Percentiles rank a stretch among this genome's conserved stretches.
These are phyloP conservation scores for Pseudogymnoascus sp. DNA, from an alignment of 2,329 filamentous ascomycete species.

Conservation along the genomic window DNA sequence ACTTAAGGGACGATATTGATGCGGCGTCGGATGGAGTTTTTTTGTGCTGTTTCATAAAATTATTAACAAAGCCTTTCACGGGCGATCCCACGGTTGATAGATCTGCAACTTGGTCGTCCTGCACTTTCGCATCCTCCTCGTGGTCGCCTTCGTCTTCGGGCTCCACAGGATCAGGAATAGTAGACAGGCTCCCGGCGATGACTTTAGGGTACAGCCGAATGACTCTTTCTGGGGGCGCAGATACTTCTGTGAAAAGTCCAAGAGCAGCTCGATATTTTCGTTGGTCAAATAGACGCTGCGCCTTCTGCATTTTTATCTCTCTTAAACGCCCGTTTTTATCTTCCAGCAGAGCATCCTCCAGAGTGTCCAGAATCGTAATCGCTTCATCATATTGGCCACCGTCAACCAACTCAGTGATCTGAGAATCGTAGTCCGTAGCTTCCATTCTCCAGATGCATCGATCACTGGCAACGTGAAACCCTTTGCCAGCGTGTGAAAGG, in stretches of 20 bases:
- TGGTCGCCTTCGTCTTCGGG: constrained; percentile 35
- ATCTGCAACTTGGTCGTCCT: constrained; percentile 36
- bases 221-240: constrained; percentile 82
- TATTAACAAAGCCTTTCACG: constrained; percentile 31
- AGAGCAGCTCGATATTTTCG: constrained; percentile 78
- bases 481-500: constrained; percentile 91
- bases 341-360: constrained; percentile 82
- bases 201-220: constrained; percentile 73
- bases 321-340: constrained; percentile 75
- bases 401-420: constrained; percentile 73
- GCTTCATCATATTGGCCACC: constrained; percentile 77
- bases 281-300: constrained; percentile 71
- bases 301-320: constrained; percentile 86
- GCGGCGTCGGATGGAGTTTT: constrained; percentile 34
- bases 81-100: constrained; percentile 19
- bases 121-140: constrained; percentile 35
- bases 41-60: constrained; percentile 29
- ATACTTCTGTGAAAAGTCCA: constrained; percentile 85
- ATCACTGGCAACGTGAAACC: constrained; percentile 88
- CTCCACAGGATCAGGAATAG: constrained; percentile 35
- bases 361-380: constrained; percentile 76
- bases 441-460: constrained; percentile 94
- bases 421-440: constrained; percentile 81
- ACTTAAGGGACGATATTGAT: constrained; percentile 51
- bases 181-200: constrained; percentile 75